Conservation (phyloP, 257 asterid genomes). For the Capsicum chinense region DNA sequence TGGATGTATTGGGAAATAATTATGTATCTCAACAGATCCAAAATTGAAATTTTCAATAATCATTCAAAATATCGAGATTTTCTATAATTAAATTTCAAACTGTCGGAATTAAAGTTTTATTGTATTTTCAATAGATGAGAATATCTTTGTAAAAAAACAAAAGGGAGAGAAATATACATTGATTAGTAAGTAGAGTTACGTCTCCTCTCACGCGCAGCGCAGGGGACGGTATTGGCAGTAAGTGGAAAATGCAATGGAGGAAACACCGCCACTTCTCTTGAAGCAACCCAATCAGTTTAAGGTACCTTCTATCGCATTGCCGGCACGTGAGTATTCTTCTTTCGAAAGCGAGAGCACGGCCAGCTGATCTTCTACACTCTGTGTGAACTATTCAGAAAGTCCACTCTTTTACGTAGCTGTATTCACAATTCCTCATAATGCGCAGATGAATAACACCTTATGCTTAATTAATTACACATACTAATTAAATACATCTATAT, state of each 20-base stretch:
- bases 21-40: too few relatives aligned
- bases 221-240: background rate
- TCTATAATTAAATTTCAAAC: too few relatives aligned
- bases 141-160: too few relatives aligned
- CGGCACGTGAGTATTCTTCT: constrained; percentile 29
- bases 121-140: too few relatives aligned
- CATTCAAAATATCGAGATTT: too few relatives aligned
- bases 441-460: background rate
- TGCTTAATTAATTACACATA: background rate
- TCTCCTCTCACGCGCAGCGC: background rate
- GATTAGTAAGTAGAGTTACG: background rate
- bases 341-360: constrained; percentile 31
- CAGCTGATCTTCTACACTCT: background rate
- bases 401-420: constrained; percentile 19
- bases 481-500: background rate
- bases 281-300: constrained; percentile 30
- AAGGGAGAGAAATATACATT: background rate
- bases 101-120: too few relatives aligned
- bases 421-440: background rate
- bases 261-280: constrained; percentile 18
- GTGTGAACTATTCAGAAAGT: constrained; percentile 24
- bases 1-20: too few relatives aligned
- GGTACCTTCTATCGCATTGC: background rate
- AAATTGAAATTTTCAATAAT: too few relatives aligned
- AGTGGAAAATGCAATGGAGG: constrained; percentile 20